Conservation (phyloP, 164 flowering plant species). For the Chimonanthus salicifolius region DNA sequence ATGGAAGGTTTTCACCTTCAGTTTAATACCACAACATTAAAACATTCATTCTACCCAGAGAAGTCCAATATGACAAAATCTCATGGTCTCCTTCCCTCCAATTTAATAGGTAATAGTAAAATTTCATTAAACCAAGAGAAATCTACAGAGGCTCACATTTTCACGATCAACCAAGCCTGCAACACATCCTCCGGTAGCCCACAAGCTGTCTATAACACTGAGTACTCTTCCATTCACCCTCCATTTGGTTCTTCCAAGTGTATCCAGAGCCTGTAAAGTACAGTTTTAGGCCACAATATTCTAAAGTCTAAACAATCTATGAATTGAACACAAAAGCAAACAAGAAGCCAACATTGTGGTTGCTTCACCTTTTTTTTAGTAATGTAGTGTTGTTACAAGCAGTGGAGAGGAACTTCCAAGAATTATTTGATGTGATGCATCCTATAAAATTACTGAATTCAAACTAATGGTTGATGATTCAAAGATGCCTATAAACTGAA, state of each 20-base stretch:
- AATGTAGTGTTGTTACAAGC: neutral
- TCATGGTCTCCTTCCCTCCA: neutral
- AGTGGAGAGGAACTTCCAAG: neutral
- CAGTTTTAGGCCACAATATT: neutral
- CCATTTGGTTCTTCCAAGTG: conserved; percentile 90
- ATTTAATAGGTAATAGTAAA: neutral
- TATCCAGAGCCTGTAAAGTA: conserved; percentile 73
- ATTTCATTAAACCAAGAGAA: neutral
- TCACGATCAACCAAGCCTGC: conserved; percentile 78
- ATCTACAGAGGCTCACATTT: conserved; percentile 53
- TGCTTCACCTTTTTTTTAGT: neutral
- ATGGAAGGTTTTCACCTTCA: neutral
- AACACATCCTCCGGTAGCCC: conserved; percentile 77
- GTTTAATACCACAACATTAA: neutral
- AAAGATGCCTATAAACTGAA: too few species aligned
- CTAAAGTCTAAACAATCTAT: neutral
- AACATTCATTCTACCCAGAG: too few species aligned
- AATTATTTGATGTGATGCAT: neutral
- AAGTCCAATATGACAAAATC: too few species aligned
- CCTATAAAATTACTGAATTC: neutral
- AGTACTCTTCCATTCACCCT: conserved; percentile 76
- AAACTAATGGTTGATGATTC: neutral
- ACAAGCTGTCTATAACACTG: conserved; percentile 62
- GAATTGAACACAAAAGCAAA: neutral
- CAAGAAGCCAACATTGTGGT: neutral